These are phyloP conservation scores for Capsicum baccatum DNA, from an alignment of 257 asterid genomes.

Conservation along the genomic window DNA sequence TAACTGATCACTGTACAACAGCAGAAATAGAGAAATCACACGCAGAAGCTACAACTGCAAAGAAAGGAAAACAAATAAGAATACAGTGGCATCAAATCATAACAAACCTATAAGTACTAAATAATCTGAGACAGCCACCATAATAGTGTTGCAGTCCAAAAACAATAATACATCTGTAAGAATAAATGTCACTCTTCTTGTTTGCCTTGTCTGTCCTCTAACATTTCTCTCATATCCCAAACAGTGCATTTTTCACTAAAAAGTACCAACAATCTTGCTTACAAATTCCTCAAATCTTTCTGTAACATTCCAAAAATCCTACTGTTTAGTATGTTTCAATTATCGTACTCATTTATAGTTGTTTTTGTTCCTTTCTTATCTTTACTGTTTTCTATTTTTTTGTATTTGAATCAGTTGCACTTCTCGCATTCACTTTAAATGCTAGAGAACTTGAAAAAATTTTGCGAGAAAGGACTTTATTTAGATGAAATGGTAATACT, in stretches of 20 bases:
- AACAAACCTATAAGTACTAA: neutral
- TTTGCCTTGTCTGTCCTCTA: neutral
- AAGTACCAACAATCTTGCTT: neutral
- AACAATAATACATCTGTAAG: conserved; percentile 3
- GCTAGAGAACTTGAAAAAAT: conserved; percentile 34
- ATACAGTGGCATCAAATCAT: no score
- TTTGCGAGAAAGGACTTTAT: conserved; percentile 46
- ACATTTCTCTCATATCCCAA: neutral
- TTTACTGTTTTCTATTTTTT: no score
- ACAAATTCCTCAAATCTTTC: neutral
- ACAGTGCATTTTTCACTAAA: neutral
- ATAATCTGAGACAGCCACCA: neutral
- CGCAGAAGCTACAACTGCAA: no score
- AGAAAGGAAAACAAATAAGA: no score
- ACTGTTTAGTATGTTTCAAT: no score
- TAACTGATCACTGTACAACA: no score
- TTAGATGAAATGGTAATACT: conserved; percentile 50
- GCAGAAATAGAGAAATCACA: no score
- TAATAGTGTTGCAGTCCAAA: neutral
- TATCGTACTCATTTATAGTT: no score
- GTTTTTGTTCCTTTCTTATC: no score
- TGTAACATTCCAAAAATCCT: neutral
- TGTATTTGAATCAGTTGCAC: no score
- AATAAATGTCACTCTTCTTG: conserved; percentile 8
- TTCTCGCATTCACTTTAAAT: conserved; percentile 24